Evolutionary conservation across 257 asterid species (phyloP).

Genomic region (Anisodus tanguticus): DNA sequence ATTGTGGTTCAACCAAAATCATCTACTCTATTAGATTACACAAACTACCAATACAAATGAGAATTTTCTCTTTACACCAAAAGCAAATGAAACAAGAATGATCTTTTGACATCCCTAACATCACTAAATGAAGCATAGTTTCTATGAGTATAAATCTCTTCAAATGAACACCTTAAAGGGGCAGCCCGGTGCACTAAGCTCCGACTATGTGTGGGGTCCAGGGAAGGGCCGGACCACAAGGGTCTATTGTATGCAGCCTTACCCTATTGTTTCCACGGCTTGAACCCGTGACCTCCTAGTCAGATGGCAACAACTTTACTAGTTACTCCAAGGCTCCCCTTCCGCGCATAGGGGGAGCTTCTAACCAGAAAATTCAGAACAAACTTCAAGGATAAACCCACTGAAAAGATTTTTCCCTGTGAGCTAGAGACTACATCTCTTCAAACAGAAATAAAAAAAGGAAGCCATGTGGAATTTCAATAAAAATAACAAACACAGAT

Average conservation of each 20-base stretch:
- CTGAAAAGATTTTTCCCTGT: neutral
- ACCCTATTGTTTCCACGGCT: too few species aligned
- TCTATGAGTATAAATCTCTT: neutral
- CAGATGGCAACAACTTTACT: too few species aligned
- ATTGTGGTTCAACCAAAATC: slow-evolving; percentile 6
- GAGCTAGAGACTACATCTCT: neutral
- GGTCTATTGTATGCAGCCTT: too few species aligned
- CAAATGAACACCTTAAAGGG: neutral
- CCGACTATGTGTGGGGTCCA: too few species aligned
- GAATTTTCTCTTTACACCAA: slow-evolving; percentile 4
- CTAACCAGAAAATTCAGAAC: slow-evolving; percentile 9
- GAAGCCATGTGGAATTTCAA: neutral
- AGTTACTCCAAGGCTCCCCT: too few species aligned
- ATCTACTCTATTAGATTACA: neutral
- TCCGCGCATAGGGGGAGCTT: neutral
- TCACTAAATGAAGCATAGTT: neutral
- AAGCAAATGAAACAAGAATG: slow-evolving; percentile 24
- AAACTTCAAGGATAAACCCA: neutral
- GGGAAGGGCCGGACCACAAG: too few species aligned
- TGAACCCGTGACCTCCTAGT: too few species aligned
- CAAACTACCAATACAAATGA: neutral
- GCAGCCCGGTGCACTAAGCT: too few species aligned
- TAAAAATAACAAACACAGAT: neutral
- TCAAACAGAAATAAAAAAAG: neutral
- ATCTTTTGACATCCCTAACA: slow-evolving; percentile 5